phyloP scores from a whole-genome alignment of 2,329 filamentous ascomycete species.

The Penicillium sclerotigenum region DNA sequence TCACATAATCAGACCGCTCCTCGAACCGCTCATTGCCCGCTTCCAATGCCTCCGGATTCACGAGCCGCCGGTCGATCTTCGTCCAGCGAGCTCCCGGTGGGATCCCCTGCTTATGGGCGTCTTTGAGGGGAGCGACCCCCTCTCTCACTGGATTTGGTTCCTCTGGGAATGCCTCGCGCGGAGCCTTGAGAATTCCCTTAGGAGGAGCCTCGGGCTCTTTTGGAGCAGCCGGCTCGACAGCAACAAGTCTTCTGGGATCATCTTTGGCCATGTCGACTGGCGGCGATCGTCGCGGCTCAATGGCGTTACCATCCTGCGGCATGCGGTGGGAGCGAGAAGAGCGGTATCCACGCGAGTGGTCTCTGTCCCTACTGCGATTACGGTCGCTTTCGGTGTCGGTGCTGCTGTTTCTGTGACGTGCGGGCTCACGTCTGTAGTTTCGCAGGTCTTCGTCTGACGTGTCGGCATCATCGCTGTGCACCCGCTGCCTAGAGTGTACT shows the following conservation, averaged over 20 bases:
- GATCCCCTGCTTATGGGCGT: conserved; percentile 70
- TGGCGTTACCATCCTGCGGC: conserved; percentile 15
- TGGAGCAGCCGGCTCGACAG: conserved; percentile 24
- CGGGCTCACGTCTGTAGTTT: conserved; percentile 30
- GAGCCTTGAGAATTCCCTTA: conserved; percentile 82
- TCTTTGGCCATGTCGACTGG: conserved; percentile 19
- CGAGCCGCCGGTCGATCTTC: conserved; percentile 81
- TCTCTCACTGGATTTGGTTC: conserved; percentile 79
- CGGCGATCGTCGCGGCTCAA: conserved; percentile 20
- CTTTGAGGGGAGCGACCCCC: conserved; percentile 90
- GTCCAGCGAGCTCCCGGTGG: conserved; percentile 84
- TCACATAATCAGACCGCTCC: conserved; percentile 88
- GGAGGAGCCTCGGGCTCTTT: conserved; percentile 63
- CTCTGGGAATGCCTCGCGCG: conserved; percentile 80
- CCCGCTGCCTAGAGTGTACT: conserved; percentile 22
- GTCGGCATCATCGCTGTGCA: conserved; percentile 28
- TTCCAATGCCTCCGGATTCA: conserved; percentile 84
- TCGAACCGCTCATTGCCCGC: conserved; percentile 88
- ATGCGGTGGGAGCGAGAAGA: conserved; percentile 27
- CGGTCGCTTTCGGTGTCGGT: conserved; percentile 27
- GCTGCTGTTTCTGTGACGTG: conserved; percentile 23
- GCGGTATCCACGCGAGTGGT: conserved; percentile 20
- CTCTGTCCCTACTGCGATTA: conserved; percentile 12
- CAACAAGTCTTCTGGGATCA: conserved; percentile 24
- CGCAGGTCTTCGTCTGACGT: conserved; percentile 36